Base-by-base conservation (phyloP, 495 filamentous ascomycete genomes). In the Hamigera avellanea region DNA sequence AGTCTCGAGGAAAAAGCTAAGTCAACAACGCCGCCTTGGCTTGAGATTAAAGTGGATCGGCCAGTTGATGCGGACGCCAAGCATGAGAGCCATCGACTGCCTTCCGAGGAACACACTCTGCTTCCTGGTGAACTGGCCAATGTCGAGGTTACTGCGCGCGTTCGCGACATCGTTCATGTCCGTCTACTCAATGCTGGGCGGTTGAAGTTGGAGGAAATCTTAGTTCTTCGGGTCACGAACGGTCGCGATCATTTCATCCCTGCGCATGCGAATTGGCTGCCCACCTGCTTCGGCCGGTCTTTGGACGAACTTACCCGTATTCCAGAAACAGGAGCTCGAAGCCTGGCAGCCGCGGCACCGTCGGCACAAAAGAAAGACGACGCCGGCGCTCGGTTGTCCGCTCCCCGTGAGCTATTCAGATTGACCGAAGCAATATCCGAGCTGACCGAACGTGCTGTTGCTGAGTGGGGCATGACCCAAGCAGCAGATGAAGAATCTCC, bases 171-270 rank as follows among this genome's bases (percentile, higher is more conserved):
- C 9, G 48, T 69, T 2, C 68, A 76, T n/a, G 73, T 83, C 2
- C 72, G 72, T 13, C 56, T 61, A 7, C 67, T 96, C n/a, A 95
- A 95, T 46, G 65, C 80, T 19, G 72, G 72, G 8, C 59, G 67
- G 14, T 48, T 64, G 3, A 65, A 65, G 6, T 64, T 95, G 1
- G 86, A 93, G 40, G 88, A 96, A 47, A 79, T 95, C 7, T 64
- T 96, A 16, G 76, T 99, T 4, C 71, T 99, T n/a, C 80, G 87
- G 8, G 83, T 96, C 7, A 69, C 74, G 7, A 73, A 78, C 32
- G 91, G 91, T 1, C 72, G 86, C 33, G 91, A 99, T 43, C 81
- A 95, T 53, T 99, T 99, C 53, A 73, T 99, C 32, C 78, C 87
- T 1, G 65, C 93, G 6, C 72, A 67, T 2, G 89, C 76, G 0